phyloP scores from a whole-genome alignment of 2,329 filamentous ascomycete genomes.

The Cercospora sesami region DNA sequence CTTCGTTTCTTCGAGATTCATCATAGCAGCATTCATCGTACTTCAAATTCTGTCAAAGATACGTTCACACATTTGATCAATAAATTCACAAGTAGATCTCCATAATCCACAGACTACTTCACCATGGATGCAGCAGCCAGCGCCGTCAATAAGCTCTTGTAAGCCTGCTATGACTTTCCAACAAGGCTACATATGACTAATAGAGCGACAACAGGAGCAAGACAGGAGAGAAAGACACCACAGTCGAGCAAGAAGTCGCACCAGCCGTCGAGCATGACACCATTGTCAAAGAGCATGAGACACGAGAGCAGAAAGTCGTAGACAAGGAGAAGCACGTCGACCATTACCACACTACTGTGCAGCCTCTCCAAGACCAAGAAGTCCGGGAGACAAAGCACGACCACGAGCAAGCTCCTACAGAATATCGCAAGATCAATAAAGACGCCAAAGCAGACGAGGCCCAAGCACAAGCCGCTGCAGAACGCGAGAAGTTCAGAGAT shows the following conservation, averaged over 20 bases:
- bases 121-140: constrained; percentile 19
- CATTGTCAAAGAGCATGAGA: constrained; percentile 20
- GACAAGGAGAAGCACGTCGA: constrained; percentile 29
- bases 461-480: constrained; percentile 26
- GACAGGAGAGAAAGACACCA: constrained; percentile 22
- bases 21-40: background rate
- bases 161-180: background rate
- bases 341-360: constrained; percentile 36
- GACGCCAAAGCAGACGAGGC: constrained; percentile 25
- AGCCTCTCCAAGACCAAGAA: constrained; percentile 30
- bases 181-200: background rate
- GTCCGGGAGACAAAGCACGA: constrained; percentile 26
- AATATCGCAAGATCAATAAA: constrained; percentile 27
- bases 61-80: background rate
- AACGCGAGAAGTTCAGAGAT: constrained; percentile 25
- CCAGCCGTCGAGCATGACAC: constrained; percentile 30
- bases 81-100: background rate
- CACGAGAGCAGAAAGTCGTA: constrained; percentile 21
- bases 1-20: background rate
- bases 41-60: background rate
- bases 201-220: background rate
- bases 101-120: background rate
- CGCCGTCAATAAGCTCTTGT: constrained; percentile 18
- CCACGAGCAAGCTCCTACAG: constrained; percentile 23
- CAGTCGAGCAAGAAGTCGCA: constrained; percentile 25